These are phyloP conservation scores for Sophora flavescens DNA, from an alignment of 306 rosid species.

Conservation along the genomic window DNA sequence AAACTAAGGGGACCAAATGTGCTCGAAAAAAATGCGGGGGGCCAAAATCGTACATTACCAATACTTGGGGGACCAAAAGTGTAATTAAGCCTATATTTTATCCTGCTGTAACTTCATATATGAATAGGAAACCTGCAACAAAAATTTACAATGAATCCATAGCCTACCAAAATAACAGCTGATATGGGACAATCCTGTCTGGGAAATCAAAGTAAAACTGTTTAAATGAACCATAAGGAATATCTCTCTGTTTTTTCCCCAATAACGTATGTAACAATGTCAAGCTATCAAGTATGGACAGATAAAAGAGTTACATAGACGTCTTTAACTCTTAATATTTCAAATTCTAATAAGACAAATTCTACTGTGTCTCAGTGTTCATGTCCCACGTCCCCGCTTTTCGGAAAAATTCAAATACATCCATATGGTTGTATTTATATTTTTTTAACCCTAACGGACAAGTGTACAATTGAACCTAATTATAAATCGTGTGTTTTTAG, in stretches of 20 bases:
- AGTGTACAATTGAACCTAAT: no score
- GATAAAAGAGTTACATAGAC: no score
- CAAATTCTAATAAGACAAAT: not conserved
- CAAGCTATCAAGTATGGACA: not conserved
- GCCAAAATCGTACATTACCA: no score
- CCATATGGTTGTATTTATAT: no score
- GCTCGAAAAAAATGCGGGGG: no score
- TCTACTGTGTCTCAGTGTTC: not conserved
- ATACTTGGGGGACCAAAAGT: no score
- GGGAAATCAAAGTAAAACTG: slow-evolving; percentile 2
- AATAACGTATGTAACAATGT: not conserved
- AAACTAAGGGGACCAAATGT: no score
- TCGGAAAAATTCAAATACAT: no score
- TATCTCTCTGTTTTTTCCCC: no score
- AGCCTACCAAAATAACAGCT: not conserved
- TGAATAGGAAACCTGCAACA: not conserved
- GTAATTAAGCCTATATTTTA: no score
- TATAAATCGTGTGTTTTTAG: no score
- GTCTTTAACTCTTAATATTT: not conserved
- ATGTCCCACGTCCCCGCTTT: not conserved
- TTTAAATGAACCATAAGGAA: not conserved
- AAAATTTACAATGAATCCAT: not conserved
- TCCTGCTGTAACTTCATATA: not conserved
- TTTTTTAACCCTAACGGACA: no score
- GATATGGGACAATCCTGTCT: not conserved